Evolutionary conservation across 2,329 filamentous ascomycete genomes (phyloP).

Genomic region (Chaetomium sp.): DNA sequence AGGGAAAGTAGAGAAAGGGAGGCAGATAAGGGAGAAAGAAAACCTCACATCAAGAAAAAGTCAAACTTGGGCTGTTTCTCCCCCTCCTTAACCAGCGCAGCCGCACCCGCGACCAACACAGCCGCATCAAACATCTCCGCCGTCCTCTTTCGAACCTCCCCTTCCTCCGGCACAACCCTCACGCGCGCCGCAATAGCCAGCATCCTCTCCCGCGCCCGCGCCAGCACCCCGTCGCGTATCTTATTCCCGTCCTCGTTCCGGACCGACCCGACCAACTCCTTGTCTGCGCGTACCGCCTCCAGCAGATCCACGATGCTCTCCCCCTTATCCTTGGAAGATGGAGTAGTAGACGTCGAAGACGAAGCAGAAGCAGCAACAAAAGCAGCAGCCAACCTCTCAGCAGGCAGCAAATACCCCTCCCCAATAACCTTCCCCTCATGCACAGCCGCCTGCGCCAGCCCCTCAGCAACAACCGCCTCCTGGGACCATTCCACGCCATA

Average conservation of each 20-base stretch:
- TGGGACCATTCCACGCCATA: conserved; percentile 80
- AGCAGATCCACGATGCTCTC: conserved; percentile 52
- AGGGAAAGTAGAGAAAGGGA: neutral
- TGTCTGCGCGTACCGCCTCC: conserved; percentile 49
- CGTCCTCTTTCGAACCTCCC: conserved; percentile 49
- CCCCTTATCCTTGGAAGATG: conserved; percentile 23
- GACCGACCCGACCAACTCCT: conserved; percentile 50
- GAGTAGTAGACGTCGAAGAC: too few species aligned
- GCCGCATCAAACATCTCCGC: conserved; percentile 63
- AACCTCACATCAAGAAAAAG: conserved; percentile 61
- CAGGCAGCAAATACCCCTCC: conserved; percentile 44
- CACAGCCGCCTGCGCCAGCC: conserved; percentile 67
- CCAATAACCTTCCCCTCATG: conserved; percentile 50
- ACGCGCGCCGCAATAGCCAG: conserved; percentile 54
- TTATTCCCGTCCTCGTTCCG: conserved; percentile 52
- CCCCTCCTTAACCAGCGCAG: conserved; percentile 42
- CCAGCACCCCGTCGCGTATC: conserved; percentile 61
- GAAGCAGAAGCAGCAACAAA: too few species aligned
- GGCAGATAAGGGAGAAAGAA: neutral
- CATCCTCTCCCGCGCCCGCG: conserved; percentile 57
- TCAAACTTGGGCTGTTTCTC: conserved; percentile 65
- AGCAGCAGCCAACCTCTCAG: conserved; percentile 40
- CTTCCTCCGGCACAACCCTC: conserved; percentile 46
- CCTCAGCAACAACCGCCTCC: conserved; percentile 74
- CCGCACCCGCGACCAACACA: conserved; percentile 42